phyloP scores from a whole-genome alignment of 2,329 filamentous ascomycete genomes.

The Septoria linicola region DNA sequence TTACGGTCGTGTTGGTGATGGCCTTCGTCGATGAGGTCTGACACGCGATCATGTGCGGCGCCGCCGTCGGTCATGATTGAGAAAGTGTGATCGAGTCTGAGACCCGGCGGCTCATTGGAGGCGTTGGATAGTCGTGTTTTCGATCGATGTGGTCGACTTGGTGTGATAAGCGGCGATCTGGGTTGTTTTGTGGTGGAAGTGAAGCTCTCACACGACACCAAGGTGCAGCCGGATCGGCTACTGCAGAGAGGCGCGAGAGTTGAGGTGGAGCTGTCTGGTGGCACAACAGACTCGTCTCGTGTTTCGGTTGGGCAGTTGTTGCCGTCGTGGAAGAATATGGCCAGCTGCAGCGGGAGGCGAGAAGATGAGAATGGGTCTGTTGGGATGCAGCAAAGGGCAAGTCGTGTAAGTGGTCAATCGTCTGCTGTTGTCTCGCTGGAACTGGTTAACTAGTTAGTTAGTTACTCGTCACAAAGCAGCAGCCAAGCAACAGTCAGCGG shows the following conservation, averaged over 20 bases:
- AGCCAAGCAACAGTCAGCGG: too few species aligned
- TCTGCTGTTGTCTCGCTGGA: too few species aligned
- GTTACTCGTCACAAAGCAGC: too few species aligned
- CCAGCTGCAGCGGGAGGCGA: background rate
- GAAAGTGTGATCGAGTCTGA: slow-evolving; percentile 18
- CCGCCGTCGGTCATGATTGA: slow-evolving; percentile 31
- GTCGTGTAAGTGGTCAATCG: too few species aligned
- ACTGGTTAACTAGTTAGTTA: too few species aligned
- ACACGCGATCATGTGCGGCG: slow-evolving; percentile 37
- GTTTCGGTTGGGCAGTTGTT: too few species aligned
- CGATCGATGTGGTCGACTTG: background rate
- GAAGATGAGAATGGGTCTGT: background rate
- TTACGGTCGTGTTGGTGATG: slow-evolving; percentile 35
- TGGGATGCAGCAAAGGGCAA: too few species aligned
- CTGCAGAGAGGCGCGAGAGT: background rate
- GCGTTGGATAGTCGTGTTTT: background rate
- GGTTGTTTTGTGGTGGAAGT: slow-evolving; percentile 1
- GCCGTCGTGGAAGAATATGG: too few species aligned
- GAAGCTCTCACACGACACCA: slow-evolving; percentile 14
- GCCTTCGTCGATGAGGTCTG: slow-evolving; percentile 44
- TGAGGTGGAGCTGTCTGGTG: slow-evolving; percentile 6
- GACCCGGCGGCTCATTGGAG: slow-evolving; percentile 25
- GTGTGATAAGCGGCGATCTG: background rate
- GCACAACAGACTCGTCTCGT: too few species aligned
- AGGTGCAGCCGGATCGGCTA: background rate